These are phyloP conservation scores for Hypomontagnella monticulosa DNA, from an alignment of 495 filamentous ascomycete species.

Conservation along the genomic window DNA sequence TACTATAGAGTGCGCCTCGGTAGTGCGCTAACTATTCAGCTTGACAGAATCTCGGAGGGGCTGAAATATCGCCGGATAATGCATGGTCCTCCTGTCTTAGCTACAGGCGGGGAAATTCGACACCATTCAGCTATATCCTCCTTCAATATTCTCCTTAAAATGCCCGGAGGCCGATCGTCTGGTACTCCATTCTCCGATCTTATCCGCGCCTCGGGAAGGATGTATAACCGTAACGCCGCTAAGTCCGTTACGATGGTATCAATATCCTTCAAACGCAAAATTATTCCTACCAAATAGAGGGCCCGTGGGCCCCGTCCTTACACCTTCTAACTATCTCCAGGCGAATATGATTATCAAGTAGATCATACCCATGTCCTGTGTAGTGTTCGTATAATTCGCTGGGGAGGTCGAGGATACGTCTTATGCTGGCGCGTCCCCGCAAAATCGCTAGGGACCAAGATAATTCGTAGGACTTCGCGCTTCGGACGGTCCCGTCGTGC, in stretches of 20 bases:
- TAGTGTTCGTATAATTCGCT: not conserved
- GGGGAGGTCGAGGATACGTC: not conserved
- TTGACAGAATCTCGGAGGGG: not conserved
- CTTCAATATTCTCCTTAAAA: conserved; percentile 23
- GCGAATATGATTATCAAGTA: conserved; percentile 19
- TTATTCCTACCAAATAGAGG: conserved; percentile 6
- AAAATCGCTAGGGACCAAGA: not conserved
- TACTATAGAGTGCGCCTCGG: not conserved
- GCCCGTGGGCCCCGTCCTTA: conserved; percentile 12
- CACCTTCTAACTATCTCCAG: conserved; percentile 6
- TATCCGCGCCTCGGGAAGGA: conserved; percentile 17
- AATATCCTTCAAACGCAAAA: conserved; percentile 16
- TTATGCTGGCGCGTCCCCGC: not conserved
- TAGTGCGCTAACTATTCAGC: not conserved
- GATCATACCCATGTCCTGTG: not conserved
- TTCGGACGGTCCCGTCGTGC: not conserved
- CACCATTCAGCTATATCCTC: not conserved
- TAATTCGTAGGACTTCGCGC: not conserved
- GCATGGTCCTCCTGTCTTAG: conserved; percentile 3
- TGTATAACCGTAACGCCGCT: conserved; percentile 32
- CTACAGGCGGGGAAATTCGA: conserved; percentile 12
- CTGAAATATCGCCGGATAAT: not conserved
- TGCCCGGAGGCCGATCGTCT: conserved; percentile 28
- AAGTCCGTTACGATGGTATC: conserved; percentile 18
- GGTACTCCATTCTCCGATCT: conserved; percentile 29